Evolutionary conservation across 108 stramenopile species (phyloP), one percentile per base, ranked within the genome.

Genomic region (Stephanodiscus minutulus): DNA sequence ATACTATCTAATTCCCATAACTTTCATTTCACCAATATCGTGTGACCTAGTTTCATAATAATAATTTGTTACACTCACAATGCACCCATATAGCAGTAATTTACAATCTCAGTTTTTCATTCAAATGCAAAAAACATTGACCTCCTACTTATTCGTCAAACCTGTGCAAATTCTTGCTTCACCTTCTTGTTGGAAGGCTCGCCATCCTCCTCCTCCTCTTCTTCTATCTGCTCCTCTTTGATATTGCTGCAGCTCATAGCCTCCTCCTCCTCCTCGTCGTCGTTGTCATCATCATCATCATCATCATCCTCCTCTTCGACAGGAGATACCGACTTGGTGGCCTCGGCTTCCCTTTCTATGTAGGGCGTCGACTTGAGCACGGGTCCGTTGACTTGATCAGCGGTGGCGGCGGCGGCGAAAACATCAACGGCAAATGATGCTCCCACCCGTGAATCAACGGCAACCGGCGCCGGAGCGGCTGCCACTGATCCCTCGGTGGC

Each of bases 101-200:
- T n/a, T n/a, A n/a, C n/a, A n/a, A n/a, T n/a, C n/a, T n/a, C n/a
- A n/a, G n/a, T n/a, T n/a, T n/a, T n/a, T n/a, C n/a, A n/a, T n/a
- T n/a, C n/a, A n/a, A n/a, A n/a, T n/a, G n/a, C n/a, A n/a, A n/a
- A n/a, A n/a, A n/a, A n/a, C n/a, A n/a, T n/a, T n/a, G n/a, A n/a
- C n/a, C n/a, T n/a, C n/a, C n/a, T n/a, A n/a, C n/a, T n/a, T n/a
- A n/a, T n/a, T n/a, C n/a, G n/a, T 61, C 60, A 61, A 10, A 61
- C 10, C 31, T 56, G 58, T 46, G 58, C 60, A 0, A 11, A 48
- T 2, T 48, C 58, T 36, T 61, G 22, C 59, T 70, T 60, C 11
- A 60, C 50, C 28, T 61, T 71, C 61, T 71, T 71, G 28, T 71
- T 71, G 59, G 59, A 60, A 13, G 70, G 70, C 49, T 17, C 17